Percentiles rank a stretch among this genome's conserved stretches.
phyloP scores from a whole-genome alignment of 208 protist genomes.

The Crithidia mellificae region DNA sequence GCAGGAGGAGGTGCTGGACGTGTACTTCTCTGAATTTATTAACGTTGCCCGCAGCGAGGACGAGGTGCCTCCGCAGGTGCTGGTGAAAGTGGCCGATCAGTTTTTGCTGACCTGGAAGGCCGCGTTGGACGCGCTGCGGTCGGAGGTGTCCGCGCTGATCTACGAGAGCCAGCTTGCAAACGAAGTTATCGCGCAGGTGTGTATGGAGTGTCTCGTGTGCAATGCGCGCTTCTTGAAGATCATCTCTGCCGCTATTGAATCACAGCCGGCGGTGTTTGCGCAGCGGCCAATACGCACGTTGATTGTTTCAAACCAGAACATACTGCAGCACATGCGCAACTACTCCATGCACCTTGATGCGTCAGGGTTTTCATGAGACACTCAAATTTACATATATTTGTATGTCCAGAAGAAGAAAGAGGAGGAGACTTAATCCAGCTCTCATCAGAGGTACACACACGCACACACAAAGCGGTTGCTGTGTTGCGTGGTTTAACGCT shows the following conservation, averaged over 20 bases:
- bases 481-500: too few species aligned
- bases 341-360: slow-evolving; percentile 48
- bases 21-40: slow-evolving; percentile 47
- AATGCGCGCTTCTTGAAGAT: slow-evolving; percentile 74
- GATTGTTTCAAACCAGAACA: slow-evolving; percentile 73
- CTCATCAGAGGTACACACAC: background rate
- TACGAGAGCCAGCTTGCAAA: slow-evolving; percentile 39
- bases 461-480: too few species aligned
- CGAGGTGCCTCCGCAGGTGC: slow-evolving; percentile 24
- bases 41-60: slow-evolving; percentile 40
- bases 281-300: slow-evolving; percentile 46
- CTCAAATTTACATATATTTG: background rate
- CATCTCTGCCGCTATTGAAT: slow-evolving; percentile 40
- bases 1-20: slow-evolving; percentile 43
- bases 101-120: slow-evolving; percentile 65
- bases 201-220: slow-evolving; percentile 79
- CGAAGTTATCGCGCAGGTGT: slow-evolving; percentile 75
- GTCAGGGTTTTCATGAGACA: slow-evolving; percentile 6
- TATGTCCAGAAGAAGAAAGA: too few species aligned
- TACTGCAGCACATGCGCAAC: slow-evolving; percentile 81
- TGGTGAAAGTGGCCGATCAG: slow-evolving; percentile 55
- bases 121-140: slow-evolving; percentile 46
- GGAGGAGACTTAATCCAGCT: too few species aligned
- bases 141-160: slow-evolving; percentile 42
- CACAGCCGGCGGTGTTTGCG: slow-evolving; percentile 26